Conservation (phyloP, 2,329 filamentous ascomycete species). For the Fusarium continuum region DNA sequence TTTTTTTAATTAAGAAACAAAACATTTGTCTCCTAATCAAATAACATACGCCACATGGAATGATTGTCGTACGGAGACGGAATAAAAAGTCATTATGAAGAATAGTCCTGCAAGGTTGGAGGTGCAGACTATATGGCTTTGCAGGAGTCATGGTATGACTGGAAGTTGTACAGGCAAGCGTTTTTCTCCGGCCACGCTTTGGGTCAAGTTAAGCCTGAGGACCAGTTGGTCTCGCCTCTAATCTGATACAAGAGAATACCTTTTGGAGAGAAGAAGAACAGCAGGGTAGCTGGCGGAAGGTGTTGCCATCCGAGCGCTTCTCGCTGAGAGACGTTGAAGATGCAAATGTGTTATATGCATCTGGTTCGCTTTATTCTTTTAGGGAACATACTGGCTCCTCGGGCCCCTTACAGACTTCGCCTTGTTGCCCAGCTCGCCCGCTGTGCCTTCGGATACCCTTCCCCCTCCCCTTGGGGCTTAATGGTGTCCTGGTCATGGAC, state of each 20-base stretch:
- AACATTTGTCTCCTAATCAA: slow-evolving; percentile 49
- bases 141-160: slow-evolving; percentile 32
- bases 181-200: slow-evolving; percentile 17
- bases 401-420: slow-evolving; percentile 13
- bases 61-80: slow-evolving; percentile 46
- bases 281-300: slow-evolving; percentile 34
- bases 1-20: slow-evolving; percentile 53
- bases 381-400: slow-evolving; percentile 30
- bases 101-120: slow-evolving; percentile 48
- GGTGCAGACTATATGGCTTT: slow-evolving; percentile 47
- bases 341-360: slow-evolving; percentile 37
- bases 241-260: slow-evolving; percentile 24
- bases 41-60: slow-evolving; percentile 47
- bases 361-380: slow-evolving; percentile 46
- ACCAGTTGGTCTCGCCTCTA: slow-evolving; percentile 19
- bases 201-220: slow-evolving; percentile 8
- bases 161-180: slow-evolving; percentile 24
- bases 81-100: slow-evolving; percentile 50
- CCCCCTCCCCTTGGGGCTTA: slow-evolving; percentile 37
- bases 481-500: slow-evolving; percentile 47
- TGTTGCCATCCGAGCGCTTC: slow-evolving; percentile 21
- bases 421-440: slow-evolving; percentile 40
- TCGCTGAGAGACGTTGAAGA: slow-evolving; percentile 30
- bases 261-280: slow-evolving; percentile 37
- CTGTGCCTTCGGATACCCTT: slow-evolving; percentile 44